Percentiles rank a stretch among this genome's conserved stretches.
These are phyloP conservation scores for Exophiala spinifera DNA, from an alignment of 2,329 filamentous ascomycete genomes.

Conservation along the genomic window DNA sequence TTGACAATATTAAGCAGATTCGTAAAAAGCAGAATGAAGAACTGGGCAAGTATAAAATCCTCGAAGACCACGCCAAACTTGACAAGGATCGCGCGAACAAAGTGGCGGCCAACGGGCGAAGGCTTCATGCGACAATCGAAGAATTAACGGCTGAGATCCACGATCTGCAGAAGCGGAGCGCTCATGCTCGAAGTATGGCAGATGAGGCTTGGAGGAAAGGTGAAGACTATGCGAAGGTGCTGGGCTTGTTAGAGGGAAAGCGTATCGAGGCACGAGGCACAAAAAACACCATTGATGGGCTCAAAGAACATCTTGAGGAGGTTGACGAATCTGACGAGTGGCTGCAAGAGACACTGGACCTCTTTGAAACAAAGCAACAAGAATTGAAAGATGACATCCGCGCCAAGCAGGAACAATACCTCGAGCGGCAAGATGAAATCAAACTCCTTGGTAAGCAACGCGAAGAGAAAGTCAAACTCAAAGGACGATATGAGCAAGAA, in stretches of 20 bases:
- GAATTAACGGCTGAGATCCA: slow-evolving; percentile 60
- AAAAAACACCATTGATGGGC: slow-evolving; percentile 65
- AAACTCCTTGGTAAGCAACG: slow-evolving; percentile 27
- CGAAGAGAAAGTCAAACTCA: slow-evolving; percentile 45
- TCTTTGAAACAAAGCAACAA: slow-evolving; percentile 73
- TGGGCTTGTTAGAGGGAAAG: slow-evolving; percentile 73
- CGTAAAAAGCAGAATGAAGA: slow-evolving; percentile 79
- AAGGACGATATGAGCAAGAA: slow-evolving; percentile 77
- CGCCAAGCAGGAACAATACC: slow-evolving; percentile 61
- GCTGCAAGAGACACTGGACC: slow-evolving; percentile 66
- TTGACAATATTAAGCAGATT: slow-evolving; percentile 87
- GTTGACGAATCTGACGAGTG: slow-evolving; percentile 74
- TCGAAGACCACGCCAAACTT: slow-evolving; percentile 72
- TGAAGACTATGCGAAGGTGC: slow-evolving; percentile 69
- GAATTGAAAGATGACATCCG: slow-evolving; percentile 64
- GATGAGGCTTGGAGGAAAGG: slow-evolving; percentile 69
- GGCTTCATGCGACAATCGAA: slow-evolving; percentile 61
- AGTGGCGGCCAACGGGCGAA: slow-evolving; percentile 62
- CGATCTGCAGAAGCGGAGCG: slow-evolving; percentile 51
- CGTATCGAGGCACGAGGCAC: slow-evolving; percentile 69
- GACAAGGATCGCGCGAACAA: slow-evolving; percentile 82
- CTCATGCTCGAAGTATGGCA: slow-evolving; percentile 48
- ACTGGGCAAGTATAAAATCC: slow-evolving; percentile 67
- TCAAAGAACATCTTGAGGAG: slow-evolving; percentile 71
- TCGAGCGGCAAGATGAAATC: slow-evolving; percentile 56